Evolutionary conservation across 176 grass and related monocot species (phyloP).

Genomic region (Aegilops tauschii): DNA sequence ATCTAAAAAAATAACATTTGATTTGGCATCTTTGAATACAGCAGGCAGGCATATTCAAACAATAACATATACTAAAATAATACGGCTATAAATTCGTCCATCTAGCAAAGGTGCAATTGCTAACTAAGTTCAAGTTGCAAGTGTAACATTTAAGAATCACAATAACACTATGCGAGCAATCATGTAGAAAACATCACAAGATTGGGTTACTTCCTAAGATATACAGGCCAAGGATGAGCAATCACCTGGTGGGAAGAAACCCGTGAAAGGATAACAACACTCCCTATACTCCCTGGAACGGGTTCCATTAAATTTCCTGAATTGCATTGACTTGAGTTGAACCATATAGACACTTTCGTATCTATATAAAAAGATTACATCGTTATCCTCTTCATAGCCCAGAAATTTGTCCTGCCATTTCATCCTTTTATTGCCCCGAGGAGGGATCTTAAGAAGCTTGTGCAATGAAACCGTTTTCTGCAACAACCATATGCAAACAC

Average conservation of each 20-base stretch:
- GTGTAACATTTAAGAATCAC: not conserved
- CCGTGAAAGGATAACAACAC: not conserved
- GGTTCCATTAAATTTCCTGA: not conserved
- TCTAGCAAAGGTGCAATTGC: not conserved
- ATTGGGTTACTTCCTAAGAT: not conserved
- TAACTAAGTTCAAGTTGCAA: not conserved
- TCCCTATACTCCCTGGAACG: too few relatives aligned
- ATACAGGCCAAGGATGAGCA: not conserved
- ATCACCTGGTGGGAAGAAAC: not conserved
- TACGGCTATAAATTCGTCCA: not conserved
- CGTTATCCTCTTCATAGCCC: not conserved
- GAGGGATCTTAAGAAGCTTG: not conserved
- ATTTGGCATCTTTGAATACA: not conserved
- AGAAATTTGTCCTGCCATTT: not conserved
- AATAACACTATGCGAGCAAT: not conserved
- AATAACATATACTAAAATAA: too few relatives aligned
- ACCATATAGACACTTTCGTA: not conserved
- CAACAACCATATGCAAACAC: not conserved
- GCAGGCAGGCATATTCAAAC: too few relatives aligned
- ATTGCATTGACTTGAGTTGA: not conserved
- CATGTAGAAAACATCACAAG: not conserved
- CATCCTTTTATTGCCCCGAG: not conserved
- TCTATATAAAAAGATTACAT: not conserved
- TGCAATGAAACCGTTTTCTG: not conserved
- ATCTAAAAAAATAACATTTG: not conserved